phyloP scores from a whole-genome alignment of 768 basidiomycete species.

The Obba rivulosa region DNA sequence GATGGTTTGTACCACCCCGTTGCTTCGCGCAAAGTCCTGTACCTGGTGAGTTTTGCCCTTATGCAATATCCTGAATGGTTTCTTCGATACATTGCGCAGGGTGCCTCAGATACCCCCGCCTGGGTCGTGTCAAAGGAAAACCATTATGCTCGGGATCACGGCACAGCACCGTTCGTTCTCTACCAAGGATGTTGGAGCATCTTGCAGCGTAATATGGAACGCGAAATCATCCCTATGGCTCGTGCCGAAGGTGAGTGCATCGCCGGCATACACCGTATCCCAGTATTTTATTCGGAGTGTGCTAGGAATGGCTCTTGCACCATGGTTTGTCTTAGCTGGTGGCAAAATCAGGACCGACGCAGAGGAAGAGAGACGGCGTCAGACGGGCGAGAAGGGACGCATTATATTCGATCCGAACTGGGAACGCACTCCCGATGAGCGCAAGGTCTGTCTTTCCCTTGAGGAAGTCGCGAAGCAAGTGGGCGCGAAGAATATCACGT shows the following conservation, averaged over 20 bases:
- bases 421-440: conserved; percentile 8
- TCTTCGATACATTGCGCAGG: conserved; percentile 3
- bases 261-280: conserved; percentile 1
- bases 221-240: conserved; percentile 34
- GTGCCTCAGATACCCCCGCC: conserved; percentile 24
- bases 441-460: conserved; percentile 33
- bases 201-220: conserved; percentile 32
- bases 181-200: conserved; percentile 33
- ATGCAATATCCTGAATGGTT: background rate
- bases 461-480: conserved; percentile 45
- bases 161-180: conserved; percentile 32
- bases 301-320: conserved; percentile 31
- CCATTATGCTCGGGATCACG: conserved; percentile 29
- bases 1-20: conserved; percentile 34
- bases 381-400: conserved; percentile 28
- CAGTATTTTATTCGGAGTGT: background rate
- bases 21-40: conserved; percentile 32
- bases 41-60: conserved; percentile 8
- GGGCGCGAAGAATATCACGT: conserved; percentile 20
- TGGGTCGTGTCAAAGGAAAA: conserved; percentile 29
- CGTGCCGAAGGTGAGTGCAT: conserved; percentile 12
- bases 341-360: conserved; percentile 29
- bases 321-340: conserved; percentile 31
- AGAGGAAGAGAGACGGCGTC: conserved; percentile 23
- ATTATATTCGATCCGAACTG: background rate